Evolutionary conservation across 2,329 filamentous ascomycete genomes (phyloP).

Genomic region (Alternaria hordeiaustralica): DNA sequence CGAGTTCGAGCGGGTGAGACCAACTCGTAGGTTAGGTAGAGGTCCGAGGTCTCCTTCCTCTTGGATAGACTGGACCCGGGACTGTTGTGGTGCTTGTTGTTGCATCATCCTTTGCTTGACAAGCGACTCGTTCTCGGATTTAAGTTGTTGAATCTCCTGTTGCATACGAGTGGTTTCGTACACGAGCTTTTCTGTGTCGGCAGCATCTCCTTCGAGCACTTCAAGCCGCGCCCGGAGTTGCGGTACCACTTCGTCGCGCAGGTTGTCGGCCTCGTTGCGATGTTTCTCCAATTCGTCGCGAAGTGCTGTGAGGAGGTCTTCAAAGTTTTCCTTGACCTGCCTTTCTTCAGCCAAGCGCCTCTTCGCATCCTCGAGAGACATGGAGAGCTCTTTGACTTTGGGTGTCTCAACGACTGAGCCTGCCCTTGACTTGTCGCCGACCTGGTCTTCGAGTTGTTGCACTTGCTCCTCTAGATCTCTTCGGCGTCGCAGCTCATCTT

Average conservation of each 20-base stretch:
- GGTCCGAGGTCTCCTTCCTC: conserved; percentile 60
- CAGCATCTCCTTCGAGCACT: conserved; percentile 76
- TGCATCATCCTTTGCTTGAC: conserved; percentile 57
- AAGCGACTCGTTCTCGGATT: conserved; percentile 69
- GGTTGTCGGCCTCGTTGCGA: conserved; percentile 87
- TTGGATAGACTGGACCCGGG: conserved; percentile 65
- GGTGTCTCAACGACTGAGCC: conserved; percentile 46
- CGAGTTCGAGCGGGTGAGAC: conserved; percentile 71
- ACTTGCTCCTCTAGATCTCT: conserved; percentile 83
- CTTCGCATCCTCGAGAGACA: conserved; percentile 79
- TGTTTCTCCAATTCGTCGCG: conserved; percentile 81
- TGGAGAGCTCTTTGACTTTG: conserved; percentile 79
- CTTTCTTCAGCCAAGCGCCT: conserved; percentile 84
- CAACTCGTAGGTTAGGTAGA: conserved; percentile 48
- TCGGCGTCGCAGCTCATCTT: conserved; percentile 81
- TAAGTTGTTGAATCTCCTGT: conserved; percentile 72
- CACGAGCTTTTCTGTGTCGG: conserved; percentile 73
- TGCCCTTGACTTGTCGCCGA: conserved; percentile 51
- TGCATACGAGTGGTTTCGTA: conserved; percentile 87
- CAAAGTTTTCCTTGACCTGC: conserved; percentile 88
- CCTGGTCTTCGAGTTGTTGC: conserved; percentile 78
- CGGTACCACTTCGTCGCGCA: conserved; percentile 86
- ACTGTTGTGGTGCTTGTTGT: conserved; percentile 54
- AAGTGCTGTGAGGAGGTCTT: conserved; percentile 85
- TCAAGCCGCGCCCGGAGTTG: conserved; percentile 77